Percentiles rank a stretch among this genome's conserved stretches.
phyloP scores from a whole-genome alignment of 768 basidiomycete genomes.

The Serpula lacrymans region DNA sequence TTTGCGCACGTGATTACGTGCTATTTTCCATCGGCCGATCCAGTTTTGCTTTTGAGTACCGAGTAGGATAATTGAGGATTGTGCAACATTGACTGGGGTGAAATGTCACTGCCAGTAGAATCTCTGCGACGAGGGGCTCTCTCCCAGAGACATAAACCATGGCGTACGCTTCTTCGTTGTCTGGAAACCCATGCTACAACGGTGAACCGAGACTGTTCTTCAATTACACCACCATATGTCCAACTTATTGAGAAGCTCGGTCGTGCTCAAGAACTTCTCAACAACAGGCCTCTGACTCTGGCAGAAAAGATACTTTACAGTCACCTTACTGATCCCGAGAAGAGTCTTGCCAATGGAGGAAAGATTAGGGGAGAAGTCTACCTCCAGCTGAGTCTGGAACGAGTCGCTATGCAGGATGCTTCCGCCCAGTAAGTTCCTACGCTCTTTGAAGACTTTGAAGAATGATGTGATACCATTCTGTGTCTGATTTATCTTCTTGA shows the following conservation, averaged over 20 bases:
- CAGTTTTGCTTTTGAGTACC: not conserved
- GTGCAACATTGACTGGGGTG: not conserved
- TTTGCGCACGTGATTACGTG: no score
- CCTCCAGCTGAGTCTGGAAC: conserved; percentile 84
- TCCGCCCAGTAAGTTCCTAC: conserved; percentile 70
- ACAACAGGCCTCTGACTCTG: conserved; percentile 79
- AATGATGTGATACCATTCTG: conserved; percentile 12
- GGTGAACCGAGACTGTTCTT: conserved; percentile 54
- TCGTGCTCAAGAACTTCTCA: conserved; percentile 63
- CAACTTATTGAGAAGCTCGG: conserved; percentile 67
- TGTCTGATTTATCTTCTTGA: conserved; percentile 5
- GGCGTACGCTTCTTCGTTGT: conserved; percentile 22
- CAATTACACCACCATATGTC: conserved; percentile 85
- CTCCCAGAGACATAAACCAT: conserved; percentile 2
- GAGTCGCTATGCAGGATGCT: conserved; percentile 98
- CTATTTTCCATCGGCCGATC: no score
- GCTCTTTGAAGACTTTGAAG: conserved; percentile 4
- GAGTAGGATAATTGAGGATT: not conserved
- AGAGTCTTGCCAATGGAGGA: conserved; percentile 58
- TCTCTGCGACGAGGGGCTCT: conserved; percentile 16
- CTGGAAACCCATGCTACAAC: conserved; percentile 40
- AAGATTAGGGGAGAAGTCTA: conserved; percentile 84
- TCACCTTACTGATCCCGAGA: conserved; percentile 79
- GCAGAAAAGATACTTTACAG: conserved; percentile 98
- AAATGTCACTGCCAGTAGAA: conserved; percentile 20